Evolutionary conservation across 2,329 filamentous ascomycete species (phyloP).

Genomic region (Lachnellula hyalina): DNA sequence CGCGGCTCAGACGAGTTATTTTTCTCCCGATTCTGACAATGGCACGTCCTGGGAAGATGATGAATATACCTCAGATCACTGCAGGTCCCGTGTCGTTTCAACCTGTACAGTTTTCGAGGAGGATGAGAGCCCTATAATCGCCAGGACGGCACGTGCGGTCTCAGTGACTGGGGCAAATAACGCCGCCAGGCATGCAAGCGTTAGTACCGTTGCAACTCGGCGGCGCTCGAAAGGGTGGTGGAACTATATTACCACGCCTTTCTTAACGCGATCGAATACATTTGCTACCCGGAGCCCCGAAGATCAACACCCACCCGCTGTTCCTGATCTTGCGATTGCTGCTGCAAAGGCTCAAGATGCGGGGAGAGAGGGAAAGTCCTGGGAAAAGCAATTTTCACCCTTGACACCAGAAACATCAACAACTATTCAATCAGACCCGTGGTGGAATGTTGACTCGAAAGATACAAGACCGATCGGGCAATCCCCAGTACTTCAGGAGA

Average conservation of each 20-base stretch:
- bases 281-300: constrained; percentile 20
- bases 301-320: constrained; percentile 19
- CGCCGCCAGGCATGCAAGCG: constrained; percentile 19
- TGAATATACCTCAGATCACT: constrained; percentile 8
- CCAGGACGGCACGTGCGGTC: constrained; percentile 36
- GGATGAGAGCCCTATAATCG: constrained; percentile 46
- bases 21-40: constrained; percentile 29
- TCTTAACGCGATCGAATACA: constrained; percentile 38
- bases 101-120: constrained; percentile 67
- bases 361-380: constrained; percentile 22
- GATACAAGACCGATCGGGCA: constrained; percentile 8
- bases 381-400: constrained; percentile 32
- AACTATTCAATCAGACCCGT: constrained; percentile 31
- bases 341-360: constrained; percentile 24
- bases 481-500: constrained; percentile 20
- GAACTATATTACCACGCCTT: constrained; percentile 71
- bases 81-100: constrained; percentile 21
- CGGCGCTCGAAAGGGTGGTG: constrained; percentile 67
- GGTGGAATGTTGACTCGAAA: constrained; percentile 33
- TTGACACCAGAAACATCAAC: constrained; percentile 26
- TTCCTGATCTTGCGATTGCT: constrained; percentile 33
- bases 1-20: constrained; percentile 26
- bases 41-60: constrained; percentile 26
- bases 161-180: constrained; percentile 22
- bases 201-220: constrained; percentile 28